Base-by-base conservation (phyloP, 257 asterid genomes). In the Linaria vulgaris region DNA sequence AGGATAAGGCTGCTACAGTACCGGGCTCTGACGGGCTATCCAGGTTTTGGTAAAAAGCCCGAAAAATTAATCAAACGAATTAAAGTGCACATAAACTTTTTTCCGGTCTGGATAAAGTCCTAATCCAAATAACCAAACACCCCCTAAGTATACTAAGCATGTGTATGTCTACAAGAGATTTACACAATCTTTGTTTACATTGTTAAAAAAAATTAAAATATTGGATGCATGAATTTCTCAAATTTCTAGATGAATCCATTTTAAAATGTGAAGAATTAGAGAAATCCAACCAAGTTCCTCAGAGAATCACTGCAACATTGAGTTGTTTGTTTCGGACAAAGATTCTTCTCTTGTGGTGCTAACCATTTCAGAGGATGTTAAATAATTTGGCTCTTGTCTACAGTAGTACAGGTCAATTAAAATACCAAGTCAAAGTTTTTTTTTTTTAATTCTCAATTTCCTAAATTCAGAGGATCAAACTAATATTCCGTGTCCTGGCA, bases 251-350 rank as follows among this genome's bases (percentile, higher is more conserved):
- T 3, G 41, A 34, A 34, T 34, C 10, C 10, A 3, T 4, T 4
- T 7, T 34, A 34, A 34, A 3, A 34, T 34, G 6, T 17, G 3
- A 37, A 34, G 56, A 34, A 2, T 15, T 13, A 37, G 68, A 37
- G 17, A 50, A 37, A 53, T 53, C 59, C 20, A 53, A 23, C 24
- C 41, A 53, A 53, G 20, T 53, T 9, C 3, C 55, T 37, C 66
- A 61, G 79, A 66, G 76, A 77, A 77, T 66, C 73, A 65, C 71
- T 55, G 76, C 65, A 73, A 50, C 68, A 11, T 56, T 49, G 72
- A 72, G 79, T 41, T 67, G 54, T 52, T 16, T 59, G 56, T 57
- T 58, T 63, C 44, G 44, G 82, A 77, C 82, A 69, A 73, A 73
- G 71, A 73, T 77, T 70, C 82, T 62, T 22, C 52, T 31, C 41